Percentiles rank a stretch among this genome's conserved stretches.
Conservation (phyloP, 2,329 filamentous ascomycete genomes). For the Apiospora arundinis region DNA sequence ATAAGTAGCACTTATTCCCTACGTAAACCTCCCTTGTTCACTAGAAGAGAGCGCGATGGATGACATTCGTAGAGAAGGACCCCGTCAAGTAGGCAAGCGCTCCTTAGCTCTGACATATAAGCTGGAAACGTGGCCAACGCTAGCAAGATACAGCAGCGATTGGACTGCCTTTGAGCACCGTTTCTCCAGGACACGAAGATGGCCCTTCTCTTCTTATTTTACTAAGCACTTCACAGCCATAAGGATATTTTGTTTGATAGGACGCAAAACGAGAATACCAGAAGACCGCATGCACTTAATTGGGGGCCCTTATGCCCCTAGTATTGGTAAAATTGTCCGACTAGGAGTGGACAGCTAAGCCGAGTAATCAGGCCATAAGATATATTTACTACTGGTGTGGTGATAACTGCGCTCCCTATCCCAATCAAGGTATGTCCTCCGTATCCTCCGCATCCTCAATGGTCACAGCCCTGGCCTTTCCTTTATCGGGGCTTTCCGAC, state of each 20-base stretch:
- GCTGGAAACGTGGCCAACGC: neutral
- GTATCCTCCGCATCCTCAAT: conserved; percentile 34
- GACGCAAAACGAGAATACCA: neutral
- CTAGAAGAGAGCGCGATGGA: neutral
- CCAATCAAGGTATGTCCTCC: neutral
- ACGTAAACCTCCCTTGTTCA: neutral
- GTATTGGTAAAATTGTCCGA: neutral
- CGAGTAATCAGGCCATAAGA: neutral
- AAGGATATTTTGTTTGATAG: neutral
- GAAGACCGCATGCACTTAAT: neutral
- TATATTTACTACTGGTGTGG: neutral
- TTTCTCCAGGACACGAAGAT: neutral
- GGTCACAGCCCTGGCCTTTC: conserved; percentile 38
- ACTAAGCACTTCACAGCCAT: neutral
- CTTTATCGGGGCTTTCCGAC: conserved; percentile 29
- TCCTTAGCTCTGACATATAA: neutral
- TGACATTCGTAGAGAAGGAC: neutral
- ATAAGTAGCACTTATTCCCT: neutral
- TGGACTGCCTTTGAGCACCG: neutral
- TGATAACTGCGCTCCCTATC: neutral
- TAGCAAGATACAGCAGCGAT: neutral
- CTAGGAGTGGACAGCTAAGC: neutral
- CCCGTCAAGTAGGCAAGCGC: neutral
- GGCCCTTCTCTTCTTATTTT: neutral
- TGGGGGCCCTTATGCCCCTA: neutral